Percentiles rank a stretch among this genome's conserved stretches.
phyloP scores from a whole-genome alignment of 345 rosid genomes.

The Brassica carinata region DNA sequence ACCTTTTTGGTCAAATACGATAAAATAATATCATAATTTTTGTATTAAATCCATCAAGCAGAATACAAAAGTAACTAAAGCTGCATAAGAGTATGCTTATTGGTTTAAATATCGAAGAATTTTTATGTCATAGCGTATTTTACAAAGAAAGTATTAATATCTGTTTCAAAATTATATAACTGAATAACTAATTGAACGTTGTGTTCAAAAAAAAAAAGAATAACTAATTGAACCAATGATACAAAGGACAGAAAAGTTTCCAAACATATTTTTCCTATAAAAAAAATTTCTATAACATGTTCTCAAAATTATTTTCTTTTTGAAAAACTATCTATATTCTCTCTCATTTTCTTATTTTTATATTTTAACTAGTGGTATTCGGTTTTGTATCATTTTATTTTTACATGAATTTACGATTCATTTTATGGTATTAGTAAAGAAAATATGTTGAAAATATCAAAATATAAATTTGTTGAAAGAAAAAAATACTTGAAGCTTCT shows the following conservation, averaged over 20 bases:
- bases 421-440: no score
- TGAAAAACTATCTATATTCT: not conserved
- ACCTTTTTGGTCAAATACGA: not conserved
- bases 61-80: not conserved
- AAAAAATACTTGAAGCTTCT: conserved; percentile 6
- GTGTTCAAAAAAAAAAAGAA: no score
- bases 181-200: no score
- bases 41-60: not conserved
- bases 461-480: no score
- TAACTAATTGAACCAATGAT: not conserved
- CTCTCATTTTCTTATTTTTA: no score
- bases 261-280: no score
- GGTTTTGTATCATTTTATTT: no score
- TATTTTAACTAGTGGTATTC: no score
- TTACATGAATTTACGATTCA: no score
- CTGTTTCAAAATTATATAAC: not conserved
- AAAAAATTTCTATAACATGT: not conserved
- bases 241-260: not conserved
- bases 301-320: not conserved
- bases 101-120: not conserved
- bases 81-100: not conserved
- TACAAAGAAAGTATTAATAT: not conserved
- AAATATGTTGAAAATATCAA: no score
- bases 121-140: not conserved
- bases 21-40: not conserved